Conservation (phyloP, 805 yeast genomes). For the Kuraishia molischiana region DNA sequence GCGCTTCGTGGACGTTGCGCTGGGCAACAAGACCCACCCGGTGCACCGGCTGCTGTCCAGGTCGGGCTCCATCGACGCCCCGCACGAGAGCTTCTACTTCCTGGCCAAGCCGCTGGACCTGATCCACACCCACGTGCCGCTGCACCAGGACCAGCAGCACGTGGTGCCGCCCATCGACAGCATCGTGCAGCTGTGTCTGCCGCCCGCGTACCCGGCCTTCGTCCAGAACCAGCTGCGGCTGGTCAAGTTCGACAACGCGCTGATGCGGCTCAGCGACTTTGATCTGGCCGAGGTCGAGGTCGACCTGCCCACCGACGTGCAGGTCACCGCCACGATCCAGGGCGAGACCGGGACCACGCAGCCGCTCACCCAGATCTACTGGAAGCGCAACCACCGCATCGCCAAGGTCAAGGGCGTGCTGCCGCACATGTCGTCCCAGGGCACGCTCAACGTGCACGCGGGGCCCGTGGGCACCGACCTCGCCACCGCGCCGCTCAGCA, state of each 20-base stretch:
- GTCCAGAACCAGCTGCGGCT: conserved; percentile 49
- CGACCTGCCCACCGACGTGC: conserved; percentile 60
- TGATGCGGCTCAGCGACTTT: conserved; percentile 60
- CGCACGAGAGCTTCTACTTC: conserved; percentile 55
- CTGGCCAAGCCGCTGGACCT: conserved; percentile 65
- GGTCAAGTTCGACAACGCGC: conserved; percentile 64
- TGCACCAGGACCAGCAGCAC: conserved; percentile 72
- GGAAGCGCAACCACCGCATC: conserved; percentile 53
- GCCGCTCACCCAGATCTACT: conserved; percentile 70
- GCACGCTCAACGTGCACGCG: conserved; percentile 67
- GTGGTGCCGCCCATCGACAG: conserved; percentile 78
- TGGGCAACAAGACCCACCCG: conserved; percentile 53
- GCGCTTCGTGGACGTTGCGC: conserved; percentile 65
- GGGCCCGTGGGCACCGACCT: conserved; percentile 44
- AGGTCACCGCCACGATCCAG: conserved; percentile 51
- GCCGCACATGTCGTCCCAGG: conserved; percentile 61
- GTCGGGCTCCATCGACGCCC: conserved; percentile 3
- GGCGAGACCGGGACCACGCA: conserved; percentile 32
- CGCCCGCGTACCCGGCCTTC: conserved; percentile 80
- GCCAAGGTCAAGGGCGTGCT: conserved; percentile 75
- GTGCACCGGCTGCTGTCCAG: conserved; percentile 30
- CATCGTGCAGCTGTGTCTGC: conserved; percentile 67
- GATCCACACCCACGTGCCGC: conserved; percentile 82
- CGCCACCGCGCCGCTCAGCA: conserved; percentile 37
- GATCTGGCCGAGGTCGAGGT: conserved; percentile 77